Base-by-base conservation (phyloP, 768 basidiomycete species). In the Gyrodon lividus region DNA sequence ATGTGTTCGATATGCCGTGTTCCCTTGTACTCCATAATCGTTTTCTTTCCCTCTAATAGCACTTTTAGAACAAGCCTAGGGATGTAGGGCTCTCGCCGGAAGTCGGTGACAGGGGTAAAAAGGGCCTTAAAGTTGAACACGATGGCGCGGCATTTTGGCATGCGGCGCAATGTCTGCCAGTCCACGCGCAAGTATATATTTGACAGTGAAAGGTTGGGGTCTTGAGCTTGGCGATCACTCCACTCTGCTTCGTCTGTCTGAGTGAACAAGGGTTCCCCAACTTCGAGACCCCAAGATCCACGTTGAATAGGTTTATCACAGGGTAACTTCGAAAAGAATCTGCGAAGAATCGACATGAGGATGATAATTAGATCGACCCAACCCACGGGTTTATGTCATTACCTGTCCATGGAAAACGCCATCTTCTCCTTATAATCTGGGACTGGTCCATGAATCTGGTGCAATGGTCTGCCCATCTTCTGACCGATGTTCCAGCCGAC, bases 81-180 rank as follows among this genome's bases (percentile, higher is more conserved):
- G 50, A 81, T 73, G 43, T 75, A 78, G 6, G 75, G 74, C 53
- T 81, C 80, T 6, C 67, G 57, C 39, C 71, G 60, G 44, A 81
- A 74, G 22, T 72, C 59, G 10, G 67, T 70, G 19, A 77, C 54
- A 0, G 79, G 78, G 2, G 78, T 81, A 61, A 81, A 82, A 22
- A 82, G 62, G 9, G 77, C 72, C 54, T 78, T 81, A 62, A 74
- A 80, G 57, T 79, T 80, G 67, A 81, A 81, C 7, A 77, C 67
- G 22, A 82, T 77, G 0, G 77, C 75, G 10, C 64, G 65, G 6
- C 79, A 78, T 47, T 63, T 62, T 12, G 80, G 79, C 38, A 81
- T 59, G 28, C 77, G 72, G 16, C 78, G 71, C 28, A 81, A 59
- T 7, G 78, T 80, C 58, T 82, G 80, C 79, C 79, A 81, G 50